Percentiles rank a stretch among this genome's conserved stretches.
phyloP scores from a whole-genome alignment of 192 early-diverging fungal genomes.

The Entomortierella parvispora region DNA sequence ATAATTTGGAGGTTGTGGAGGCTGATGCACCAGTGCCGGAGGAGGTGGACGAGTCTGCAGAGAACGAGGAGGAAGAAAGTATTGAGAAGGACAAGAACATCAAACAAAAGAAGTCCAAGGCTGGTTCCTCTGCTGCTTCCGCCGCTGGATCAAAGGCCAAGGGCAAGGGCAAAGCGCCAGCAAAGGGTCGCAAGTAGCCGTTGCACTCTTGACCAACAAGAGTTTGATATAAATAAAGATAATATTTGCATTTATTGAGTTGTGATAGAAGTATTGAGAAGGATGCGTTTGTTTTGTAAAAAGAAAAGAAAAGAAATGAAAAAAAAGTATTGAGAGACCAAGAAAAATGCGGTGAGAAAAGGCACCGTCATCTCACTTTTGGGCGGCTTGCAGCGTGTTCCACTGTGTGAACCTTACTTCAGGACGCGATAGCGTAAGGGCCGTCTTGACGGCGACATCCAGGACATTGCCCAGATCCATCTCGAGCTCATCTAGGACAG shows the following conservation, averaged over 20 bases:
- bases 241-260: too few relatives aligned
- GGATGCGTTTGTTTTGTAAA: background rate
- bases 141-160: constrained; percentile 16
- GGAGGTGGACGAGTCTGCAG: constrained; percentile 62
- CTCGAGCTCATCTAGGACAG: background rate
- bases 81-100: constrained; percentile 60
- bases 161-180: constrained; percentile 30
- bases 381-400: background rate
- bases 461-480: constrained; percentile 6
- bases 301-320: constrained; percentile 1
- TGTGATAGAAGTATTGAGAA: too few relatives aligned
- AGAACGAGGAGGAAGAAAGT: constrained; percentile 68
- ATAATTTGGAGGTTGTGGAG: constrained; percentile 69
- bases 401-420: background rate
- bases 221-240: too few relatives aligned
- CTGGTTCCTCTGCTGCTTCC: background rate
- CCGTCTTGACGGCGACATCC: background rate
- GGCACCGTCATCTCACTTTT: background rate
- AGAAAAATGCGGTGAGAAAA: background rate
- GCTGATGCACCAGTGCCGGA: constrained; percentile 47
- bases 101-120: constrained; percentile 45
- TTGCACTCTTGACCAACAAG: too few relatives aligned
- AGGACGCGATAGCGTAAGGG: constrained; percentile 4
- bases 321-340: background rate
- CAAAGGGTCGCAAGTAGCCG: constrained; percentile 13